Base-by-base conservation (phyloP, 257 asterid species). In the Eustoma russellianum region DNA sequence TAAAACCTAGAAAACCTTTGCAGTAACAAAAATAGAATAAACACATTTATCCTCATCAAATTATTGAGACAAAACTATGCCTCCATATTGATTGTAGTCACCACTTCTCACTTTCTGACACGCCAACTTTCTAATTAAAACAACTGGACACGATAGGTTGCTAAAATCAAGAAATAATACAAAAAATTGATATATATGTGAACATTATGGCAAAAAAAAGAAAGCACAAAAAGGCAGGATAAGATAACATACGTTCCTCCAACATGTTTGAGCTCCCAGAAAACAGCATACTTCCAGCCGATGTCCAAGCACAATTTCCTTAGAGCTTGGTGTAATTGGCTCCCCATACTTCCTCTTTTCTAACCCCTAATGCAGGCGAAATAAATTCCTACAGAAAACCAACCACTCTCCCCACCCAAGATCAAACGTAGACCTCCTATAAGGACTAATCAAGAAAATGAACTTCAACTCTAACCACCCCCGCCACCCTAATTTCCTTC, bases 241-340 rank as follows among this genome's bases (percentile, higher is more conserved):
- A 52, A 63, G 59, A 67, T 50, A 59, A 79, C 98, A 84, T 79
- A 91, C 98, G 77, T 82, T 70, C 78, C 82, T 19, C 85, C 60
- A 55, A 76, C 86, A 56, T 84, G 94, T 58, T 74, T 77, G 71
- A 87, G 92, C 81, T 85, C 87, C 98, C 98, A 91, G 65, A 91
- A 84, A 67, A 84, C 87, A 50, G 95, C 94, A 70, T 87, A 87
- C 59, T 77, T 77, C 98, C 98, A 91, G 46, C 78, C 86, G 63
- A 87, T 72, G 55, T 80, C 71, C 57, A 72, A 76, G 70, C 98
- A 91, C 55, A 91, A 80, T 63, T 79, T 60, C 81, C 90, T 79
- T 69, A 91, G 72, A 50, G 80, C 79, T 69, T 66, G 83, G 60
- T 76, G 88, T 78, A 84, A 69, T 61, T 62, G 80, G 72, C 87